These are phyloP conservation scores for Trichodelitschia bisporula DNA, from an alignment of 495 filamentous ascomycete species.

Conservation along the genomic window DNA sequence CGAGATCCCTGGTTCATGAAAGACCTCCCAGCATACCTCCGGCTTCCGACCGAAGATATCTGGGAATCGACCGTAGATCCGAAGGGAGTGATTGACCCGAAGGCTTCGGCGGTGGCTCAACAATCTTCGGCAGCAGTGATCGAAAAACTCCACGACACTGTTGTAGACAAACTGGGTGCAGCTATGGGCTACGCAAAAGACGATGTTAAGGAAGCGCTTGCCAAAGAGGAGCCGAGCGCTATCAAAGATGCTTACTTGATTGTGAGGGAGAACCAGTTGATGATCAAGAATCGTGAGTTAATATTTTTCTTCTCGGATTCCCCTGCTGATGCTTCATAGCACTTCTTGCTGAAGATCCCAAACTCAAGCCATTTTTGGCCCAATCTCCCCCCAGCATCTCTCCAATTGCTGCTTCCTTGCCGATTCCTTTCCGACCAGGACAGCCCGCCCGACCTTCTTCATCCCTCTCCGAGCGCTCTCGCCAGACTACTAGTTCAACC, in stretches of 20 bases:
- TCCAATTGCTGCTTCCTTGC: no score
- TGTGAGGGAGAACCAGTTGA: slow-evolving; percentile 89
- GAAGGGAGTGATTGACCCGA: slow-evolving; percentile 65
- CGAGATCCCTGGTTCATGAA: slow-evolving; percentile 87
- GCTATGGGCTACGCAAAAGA: slow-evolving; percentile 93
- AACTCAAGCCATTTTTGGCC: slow-evolving; percentile 23
- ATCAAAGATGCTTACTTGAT: slow-evolving; percentile 99
- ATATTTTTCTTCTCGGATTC: no score
- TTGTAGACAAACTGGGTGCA: slow-evolving; percentile 83
- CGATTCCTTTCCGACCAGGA: no score
- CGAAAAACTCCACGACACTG: slow-evolving; percentile 71
- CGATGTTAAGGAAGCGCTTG: slow-evolving; percentile 83
- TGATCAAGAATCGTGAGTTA: slow-evolving; percentile 82
- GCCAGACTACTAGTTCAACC: slow-evolving; percentile 12
- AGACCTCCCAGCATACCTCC: slow-evolving; percentile 61
- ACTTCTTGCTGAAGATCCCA: slow-evolving; percentile 19
- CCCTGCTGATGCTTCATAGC: slow-evolving; percentile 16
- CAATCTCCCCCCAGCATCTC: slow-evolving; percentile 23
- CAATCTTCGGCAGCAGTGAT: slow-evolving; percentile 41
- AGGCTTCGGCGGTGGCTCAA: slow-evolving; percentile 23
- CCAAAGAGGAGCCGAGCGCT: slow-evolving; percentile 76
- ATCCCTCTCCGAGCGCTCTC: slow-evolving; percentile 8
- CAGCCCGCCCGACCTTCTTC: no score
- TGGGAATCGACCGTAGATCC: slow-evolving; percentile 78
- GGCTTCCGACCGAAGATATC: slow-evolving; percentile 80